Conservation (phyloP, 2,329 filamentous ascomycete genomes). For the Hymenoscyphus fraxineus region DNA sequence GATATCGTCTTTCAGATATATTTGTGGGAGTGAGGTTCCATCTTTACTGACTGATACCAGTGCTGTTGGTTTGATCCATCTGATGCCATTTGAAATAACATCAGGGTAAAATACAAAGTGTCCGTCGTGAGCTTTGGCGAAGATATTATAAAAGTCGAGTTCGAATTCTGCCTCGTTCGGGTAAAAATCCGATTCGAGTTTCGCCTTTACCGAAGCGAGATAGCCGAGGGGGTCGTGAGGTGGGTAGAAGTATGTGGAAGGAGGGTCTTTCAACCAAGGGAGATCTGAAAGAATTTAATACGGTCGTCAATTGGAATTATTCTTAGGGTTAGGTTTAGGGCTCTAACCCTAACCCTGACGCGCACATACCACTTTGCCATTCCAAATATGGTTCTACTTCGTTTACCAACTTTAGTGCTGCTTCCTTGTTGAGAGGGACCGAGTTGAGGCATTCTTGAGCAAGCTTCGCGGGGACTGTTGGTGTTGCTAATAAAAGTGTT, state of each 20-base stretch:
- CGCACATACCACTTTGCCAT: slow-evolving; percentile 30
- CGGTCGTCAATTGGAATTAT: not conserved
- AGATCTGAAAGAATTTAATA: slow-evolving; percentile 22
- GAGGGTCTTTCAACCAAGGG: slow-evolving; percentile 45
- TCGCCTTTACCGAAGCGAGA: slow-evolving; percentile 44
- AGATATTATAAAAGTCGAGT: slow-evolving; percentile 48
- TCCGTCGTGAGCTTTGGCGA: slow-evolving; percentile 58
- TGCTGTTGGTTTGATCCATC: slow-evolving; percentile 44
- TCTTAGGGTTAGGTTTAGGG: too few relatives aligned
- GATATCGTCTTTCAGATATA: slow-evolving; percentile 51
- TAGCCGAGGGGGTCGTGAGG: slow-evolving; percentile 45
- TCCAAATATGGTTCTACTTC: slow-evolving; percentile 30
- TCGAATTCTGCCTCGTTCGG: slow-evolving; percentile 54
- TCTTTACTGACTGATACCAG: slow-evolving; percentile 60
- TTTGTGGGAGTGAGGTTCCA: slow-evolving; percentile 53
- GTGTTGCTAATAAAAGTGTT: slow-evolving; percentile 22
- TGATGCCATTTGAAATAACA: slow-evolving; percentile 46
- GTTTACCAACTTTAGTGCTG: slow-evolving; percentile 28
- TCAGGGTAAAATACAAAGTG: slow-evolving; percentile 56
- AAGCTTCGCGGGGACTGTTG: slow-evolving; percentile 28
- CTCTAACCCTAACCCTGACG: too few relatives aligned
- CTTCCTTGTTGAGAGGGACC: slow-evolving; percentile 28
- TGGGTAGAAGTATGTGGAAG: slow-evolving; percentile 47
- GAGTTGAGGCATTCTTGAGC: slow-evolving; percentile 33
- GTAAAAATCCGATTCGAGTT: slow-evolving; percentile 42